Percentiles rank a stretch among this genome's conserved stretches.
Conservation (phyloP, 2,329 filamentous ascomycete species). For the Fusarium nodosum region DNA sequence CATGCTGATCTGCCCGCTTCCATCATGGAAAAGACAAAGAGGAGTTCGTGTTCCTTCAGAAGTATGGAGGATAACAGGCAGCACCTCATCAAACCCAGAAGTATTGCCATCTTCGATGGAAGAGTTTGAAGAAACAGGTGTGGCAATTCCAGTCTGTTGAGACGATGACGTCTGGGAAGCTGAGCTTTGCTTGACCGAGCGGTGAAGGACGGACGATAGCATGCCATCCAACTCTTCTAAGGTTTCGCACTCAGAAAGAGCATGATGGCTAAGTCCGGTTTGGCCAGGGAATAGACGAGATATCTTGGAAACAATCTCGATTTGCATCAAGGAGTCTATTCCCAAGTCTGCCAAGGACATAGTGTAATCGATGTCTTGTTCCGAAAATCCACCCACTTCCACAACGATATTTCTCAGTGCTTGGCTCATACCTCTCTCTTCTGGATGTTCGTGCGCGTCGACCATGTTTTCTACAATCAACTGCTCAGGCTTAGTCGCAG, state of each 20-base stretch:
- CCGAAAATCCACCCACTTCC: not conserved
- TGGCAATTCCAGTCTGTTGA: not conserved
- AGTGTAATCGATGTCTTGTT: conserved; percentile 6
- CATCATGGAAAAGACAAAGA: conserved; percentile 13
- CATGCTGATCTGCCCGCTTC: conserved; percentile 7
- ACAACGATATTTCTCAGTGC: not conserved
- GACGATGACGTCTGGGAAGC: not conserved
- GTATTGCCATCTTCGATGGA: not conserved
- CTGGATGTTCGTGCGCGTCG: accelerated
- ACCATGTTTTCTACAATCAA: too few relatives aligned
- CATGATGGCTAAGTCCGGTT: not conserved
- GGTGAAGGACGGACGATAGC: not conserved
- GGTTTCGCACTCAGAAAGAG: conserved; percentile 2
- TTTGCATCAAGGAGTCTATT: conserved; percentile 19
- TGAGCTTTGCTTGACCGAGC: not conserved
- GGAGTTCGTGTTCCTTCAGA: not conserved
- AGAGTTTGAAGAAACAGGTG: not conserved
- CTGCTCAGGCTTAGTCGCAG: too few relatives aligned
- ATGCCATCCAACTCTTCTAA: not conserved
- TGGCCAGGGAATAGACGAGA: not conserved
- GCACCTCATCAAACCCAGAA: not conserved
- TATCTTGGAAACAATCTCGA: conserved; percentile 8
- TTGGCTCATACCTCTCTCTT: not conserved
- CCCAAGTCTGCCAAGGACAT: conserved; percentile 1
- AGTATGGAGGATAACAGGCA: not conserved